phyloP scores from a whole-genome alignment of 2,329 filamentous ascomycete species.

The Aspergillus japonicus region DNA sequence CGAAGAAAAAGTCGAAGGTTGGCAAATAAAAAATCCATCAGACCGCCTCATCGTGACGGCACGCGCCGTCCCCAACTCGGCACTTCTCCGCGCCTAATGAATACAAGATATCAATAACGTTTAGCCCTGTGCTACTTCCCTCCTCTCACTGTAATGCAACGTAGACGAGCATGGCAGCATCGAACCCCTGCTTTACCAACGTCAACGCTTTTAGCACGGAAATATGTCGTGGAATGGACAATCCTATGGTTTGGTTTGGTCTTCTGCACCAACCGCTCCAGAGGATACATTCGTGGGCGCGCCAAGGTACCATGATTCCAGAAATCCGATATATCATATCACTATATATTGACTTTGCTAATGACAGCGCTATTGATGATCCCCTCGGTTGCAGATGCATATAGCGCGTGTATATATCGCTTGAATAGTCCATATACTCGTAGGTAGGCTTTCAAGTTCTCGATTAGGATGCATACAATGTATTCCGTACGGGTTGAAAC shows the following conservation, averaged over 20 bases:
- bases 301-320: background rate
- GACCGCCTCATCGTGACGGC: background rate
- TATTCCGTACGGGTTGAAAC: no score
- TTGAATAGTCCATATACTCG: background rate
- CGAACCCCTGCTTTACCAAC: background rate
- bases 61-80: background rate
- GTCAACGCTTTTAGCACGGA: background rate
- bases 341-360: constrained; percentile 12
- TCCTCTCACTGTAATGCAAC: background rate
- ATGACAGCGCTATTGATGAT: constrained; percentile 15
- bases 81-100: constrained; percentile 16
- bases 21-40: constrained; percentile 27
- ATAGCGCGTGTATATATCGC: constrained; percentile 2
- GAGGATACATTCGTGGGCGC: no score
- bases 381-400: constrained; percentile 9
- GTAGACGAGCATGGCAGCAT: background rate
- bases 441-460: background rate
- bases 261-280: no score
- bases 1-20: constrained; percentile 64
- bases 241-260: background rate
- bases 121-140: background rate
- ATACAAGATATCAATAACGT: constrained; percentile 8
- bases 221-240: background rate
- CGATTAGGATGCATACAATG: background rate
- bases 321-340: constrained; percentile 12